A percentile compares a stretch with the other conserved stretches of the same genome.
phyloP scores from a whole-genome alignment of 1,284 basidiomycete genomes.

The Ustilago sp. region DNA sequence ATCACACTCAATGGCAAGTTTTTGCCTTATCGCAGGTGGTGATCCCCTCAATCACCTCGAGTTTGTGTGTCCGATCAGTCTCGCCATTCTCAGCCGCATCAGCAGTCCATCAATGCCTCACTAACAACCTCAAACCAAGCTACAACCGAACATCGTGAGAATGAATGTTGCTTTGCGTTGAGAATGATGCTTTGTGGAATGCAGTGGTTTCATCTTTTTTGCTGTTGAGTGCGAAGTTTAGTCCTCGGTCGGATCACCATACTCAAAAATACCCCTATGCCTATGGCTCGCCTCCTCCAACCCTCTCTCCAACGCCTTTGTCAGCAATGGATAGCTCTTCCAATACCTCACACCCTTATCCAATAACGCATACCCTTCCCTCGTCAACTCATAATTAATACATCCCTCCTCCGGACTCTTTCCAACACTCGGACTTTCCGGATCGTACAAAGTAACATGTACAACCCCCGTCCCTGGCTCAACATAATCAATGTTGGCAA shows the following conservation, averaged over 20 bases:
- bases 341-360: conserved; percentile 58
- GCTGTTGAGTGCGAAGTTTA: neutral
- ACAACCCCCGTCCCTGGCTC: conserved; percentile 43
- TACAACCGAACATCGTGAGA: too few species aligned
- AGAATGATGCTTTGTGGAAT: neutral
- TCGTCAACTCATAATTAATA: conserved; percentile 56
- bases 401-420: conserved; percentile 49
- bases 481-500: conserved; percentile 62
- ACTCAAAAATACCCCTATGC: conserved; percentile 59
- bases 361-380: conserved; percentile 56
- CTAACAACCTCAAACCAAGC: neutral
- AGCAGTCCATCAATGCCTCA: neutral
- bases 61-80: neutral
- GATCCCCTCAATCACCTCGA: neutral
- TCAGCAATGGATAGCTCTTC: conserved; percentile 49
- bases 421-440: conserved; percentile 44
- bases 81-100: neutral
- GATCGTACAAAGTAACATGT: conserved; percentile 62
- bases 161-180: neutral
- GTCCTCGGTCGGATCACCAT: conserved; percentile 58
- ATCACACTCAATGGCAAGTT: conserved; percentile 66
- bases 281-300: conserved; percentile 48
- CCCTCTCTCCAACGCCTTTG: conserved; percentile 40
- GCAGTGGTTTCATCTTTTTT: neutral
- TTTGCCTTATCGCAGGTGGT: conserved; percentile 59